Evolutionary conservation across 2,329 filamentous ascomycete species (phyloP), one percentile per base, ranked within the genome.

Genomic region (Hirsutella minnesotensis): DNA sequence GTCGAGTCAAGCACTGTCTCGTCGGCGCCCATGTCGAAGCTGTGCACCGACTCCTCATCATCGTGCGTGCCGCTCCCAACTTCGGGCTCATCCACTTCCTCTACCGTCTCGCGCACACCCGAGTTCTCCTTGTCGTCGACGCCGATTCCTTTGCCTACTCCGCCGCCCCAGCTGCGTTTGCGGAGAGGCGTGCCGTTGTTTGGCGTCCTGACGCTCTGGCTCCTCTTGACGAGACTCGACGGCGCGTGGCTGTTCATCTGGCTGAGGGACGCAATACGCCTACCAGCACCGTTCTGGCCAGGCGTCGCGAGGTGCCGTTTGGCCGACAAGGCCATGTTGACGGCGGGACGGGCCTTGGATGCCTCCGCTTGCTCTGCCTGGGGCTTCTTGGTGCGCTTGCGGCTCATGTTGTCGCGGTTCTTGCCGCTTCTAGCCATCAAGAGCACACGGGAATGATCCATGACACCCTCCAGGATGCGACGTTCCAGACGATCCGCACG

Each of bases 401-500:
- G 72, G 57, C 64, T 77, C 75, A 79, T 78, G 46, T 68, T 64
- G 42, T 78, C 75, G 10, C 68, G 63, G 10, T 64, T 64, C 52
- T 68, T 70, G 51, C 61, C 66, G 3, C 75, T 66, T 65, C 86
- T 82, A 51, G 79, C 70, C 68, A 92, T 84, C 45, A 96, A 75
- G n/a, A 95, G 72, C 21, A 90, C 81, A 7, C 90, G 83, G 18
- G 90, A 95, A 59, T 96, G 90, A 53, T 96, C 89, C 66, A 98
- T 94, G 48, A 96, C 86, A 21, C 90, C 89, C 51, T 96, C 90
- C 27, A 98, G 68, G 51, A 98, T 95, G 21, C 92, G 81, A 41
- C 89, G 84, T 65, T 98, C 92, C 20, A 98, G 72, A 3, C 79
- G 77, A 59, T 95, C 88, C 3, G 90, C 92, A 48, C 90, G 84